A percentile compares a stretch with the other conserved stretches of the same genome.
Conservation (phyloP, 1,139 yeast species). For the Geotrichum klebahnii region DNA sequence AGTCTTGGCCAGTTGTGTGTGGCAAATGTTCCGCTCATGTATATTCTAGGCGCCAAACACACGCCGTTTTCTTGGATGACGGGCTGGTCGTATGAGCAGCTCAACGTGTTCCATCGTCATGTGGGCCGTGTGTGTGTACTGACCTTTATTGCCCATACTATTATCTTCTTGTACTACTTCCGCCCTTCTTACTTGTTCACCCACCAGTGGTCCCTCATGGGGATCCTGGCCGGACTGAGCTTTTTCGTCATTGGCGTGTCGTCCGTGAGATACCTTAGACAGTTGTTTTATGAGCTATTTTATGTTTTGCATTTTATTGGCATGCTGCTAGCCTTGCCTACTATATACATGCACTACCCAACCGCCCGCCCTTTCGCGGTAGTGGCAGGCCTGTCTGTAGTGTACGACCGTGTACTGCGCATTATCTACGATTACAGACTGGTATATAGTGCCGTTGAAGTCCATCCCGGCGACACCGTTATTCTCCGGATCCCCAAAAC, state of each 20-base stretch:
- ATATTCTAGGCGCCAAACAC: slow-evolving; percentile 33
- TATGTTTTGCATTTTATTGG: slow-evolving; percentile 30
- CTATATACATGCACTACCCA: slow-evolving; percentile 30
- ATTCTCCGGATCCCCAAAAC: slow-evolving; percentile 27
- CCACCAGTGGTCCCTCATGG: slow-evolving; percentile 27
- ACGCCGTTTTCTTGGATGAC: slow-evolving; percentile 30
- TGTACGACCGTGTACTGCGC: slow-evolving; percentile 30
- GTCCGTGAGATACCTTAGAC: slow-evolving; percentile 23
- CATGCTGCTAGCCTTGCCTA: slow-evolving; percentile 29
- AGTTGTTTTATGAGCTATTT: slow-evolving; percentile 28
- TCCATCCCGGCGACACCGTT: slow-evolving; percentile 31
- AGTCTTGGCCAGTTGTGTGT: slow-evolving; percentile 30
- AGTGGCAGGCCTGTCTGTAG: slow-evolving; percentile 27
- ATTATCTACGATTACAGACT: slow-evolving; percentile 27
- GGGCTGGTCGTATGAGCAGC: slow-evolving; percentile 36
- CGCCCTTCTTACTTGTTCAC: slow-evolving; percentile 26
- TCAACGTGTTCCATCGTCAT: slow-evolving; percentile 32
- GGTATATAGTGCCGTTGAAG: slow-evolving; percentile 24
- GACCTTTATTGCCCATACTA: slow-evolving; percentile 26
- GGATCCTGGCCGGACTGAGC: slow-evolving; percentile 28
- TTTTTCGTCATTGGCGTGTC: slow-evolving; percentile 29
- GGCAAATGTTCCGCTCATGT: slow-evolving; percentile 30
- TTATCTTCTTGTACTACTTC: slow-evolving; percentile 28
- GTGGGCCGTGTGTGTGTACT: slow-evolving; percentile 28
- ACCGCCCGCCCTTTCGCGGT: slow-evolving; percentile 29